Evolutionary conservation across 371 early-diverging fungal genomes (phyloP), one percentile per base, ranked within the genome.

Genomic region (Haplosporangium sp.): DNA sequence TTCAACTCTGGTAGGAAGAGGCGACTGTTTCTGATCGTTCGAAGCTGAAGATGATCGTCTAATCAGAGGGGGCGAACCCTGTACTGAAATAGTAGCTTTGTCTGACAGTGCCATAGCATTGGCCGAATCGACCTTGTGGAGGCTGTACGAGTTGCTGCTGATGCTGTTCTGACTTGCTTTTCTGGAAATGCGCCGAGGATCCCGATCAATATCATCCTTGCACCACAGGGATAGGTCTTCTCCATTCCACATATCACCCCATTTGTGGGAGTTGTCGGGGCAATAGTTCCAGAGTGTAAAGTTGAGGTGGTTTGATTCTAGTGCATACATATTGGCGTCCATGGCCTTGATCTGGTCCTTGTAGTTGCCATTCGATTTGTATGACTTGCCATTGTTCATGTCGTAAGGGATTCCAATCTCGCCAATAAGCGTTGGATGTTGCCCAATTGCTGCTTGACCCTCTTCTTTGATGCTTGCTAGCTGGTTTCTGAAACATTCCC

Each of bases 321-420:
- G 72, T 0, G 92, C 92, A 63, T 88, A 82, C 51, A 93, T 61
- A 56, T 86, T 90, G 12, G 90, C 90, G 74, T 93, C 92, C 87
- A 92, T 82, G 0, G 92, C 91, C 56, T 84, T 85, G 67, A 86
- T 87, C 57, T 91, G 90, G 11, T 85, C 81, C 18, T 88, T 81
- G 37, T 82, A 81, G 47, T 76, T 76, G 21, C 83, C 82, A 36
- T 69, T 56, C n/a, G 74, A 59, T 48, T 59, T 63, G 52, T 80
- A 86, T 1, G 86, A 63, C 48, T 68, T 73, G 48, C 65, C 60
- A 18, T 65, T 64, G 59, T 90, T 83, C 85, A 93, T 86, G 58
- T 93, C 92, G 60, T 88, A 91, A 0, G 93, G 92, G 52, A 93
- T 91, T 43, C 93, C 93, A 54, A 89, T 90, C 74, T 93, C 93